phyloP scores from a whole-genome alignment of 176 grass and related monocot species.

The Zea mays region DNA sequence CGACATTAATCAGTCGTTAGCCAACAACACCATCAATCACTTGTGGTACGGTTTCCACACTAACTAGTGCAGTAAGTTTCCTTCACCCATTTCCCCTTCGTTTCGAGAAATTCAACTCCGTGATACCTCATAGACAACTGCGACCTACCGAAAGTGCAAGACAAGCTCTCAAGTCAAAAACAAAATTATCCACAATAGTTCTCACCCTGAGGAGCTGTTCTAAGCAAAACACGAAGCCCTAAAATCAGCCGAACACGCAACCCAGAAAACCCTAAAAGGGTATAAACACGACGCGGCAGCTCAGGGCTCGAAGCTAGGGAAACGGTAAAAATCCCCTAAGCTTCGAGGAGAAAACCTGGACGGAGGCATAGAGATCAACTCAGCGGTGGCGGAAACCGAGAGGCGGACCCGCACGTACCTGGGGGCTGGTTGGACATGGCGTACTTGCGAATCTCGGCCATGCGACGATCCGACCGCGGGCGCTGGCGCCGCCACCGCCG shows the following conservation, averaged over 20 bases:
- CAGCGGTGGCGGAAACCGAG: neutral
- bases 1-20: constrained; percentile 14
- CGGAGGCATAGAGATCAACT: constrained; percentile 14
- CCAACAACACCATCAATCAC: neutral
- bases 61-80: constrained; percentile 1
- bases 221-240: neutral
- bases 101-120: constrained; percentile 5
- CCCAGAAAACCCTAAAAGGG: neutral
- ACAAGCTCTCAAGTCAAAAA: neutral
- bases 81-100: neutral
- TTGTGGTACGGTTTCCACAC: neutral
- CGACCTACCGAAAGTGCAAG: constrained; percentile 2
- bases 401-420: constrained; percentile 29
- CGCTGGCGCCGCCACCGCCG: neutral
- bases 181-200: neutral
- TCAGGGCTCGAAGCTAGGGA: neutral
- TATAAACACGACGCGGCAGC: neutral
- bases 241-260: neutral
- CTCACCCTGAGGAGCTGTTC: neutral
- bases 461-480: constrained; percentile 39
- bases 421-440: constrained; percentile 47
- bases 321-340: constrained; percentile 11
- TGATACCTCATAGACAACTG: neutral
- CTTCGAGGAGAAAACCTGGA: neutral
- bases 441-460: constrained; percentile 55